Percentiles rank a stretch among this genome's conserved stretches.
These are phyloP conservation scores for Globisporangium barbulae DNA, from an alignment of 352 stramenopile species.

Conservation along the genomic window DNA sequence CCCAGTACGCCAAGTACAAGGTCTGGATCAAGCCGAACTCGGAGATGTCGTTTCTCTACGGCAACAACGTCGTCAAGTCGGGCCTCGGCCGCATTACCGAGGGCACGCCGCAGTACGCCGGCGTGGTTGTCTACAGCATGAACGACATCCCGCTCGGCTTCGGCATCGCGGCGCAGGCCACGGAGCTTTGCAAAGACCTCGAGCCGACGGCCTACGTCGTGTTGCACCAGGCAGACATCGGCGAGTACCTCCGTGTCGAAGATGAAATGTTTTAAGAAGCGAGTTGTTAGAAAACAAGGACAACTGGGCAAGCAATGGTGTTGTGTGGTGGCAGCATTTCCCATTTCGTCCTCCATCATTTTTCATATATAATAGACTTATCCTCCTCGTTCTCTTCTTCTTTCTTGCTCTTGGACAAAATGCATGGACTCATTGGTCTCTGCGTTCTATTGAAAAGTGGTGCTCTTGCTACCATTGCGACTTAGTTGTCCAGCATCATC, in stretches of 20 bases:
- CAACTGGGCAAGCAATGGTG: no score
- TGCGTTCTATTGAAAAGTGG: slow-evolving; percentile 20
- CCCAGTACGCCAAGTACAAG: slow-evolving; percentile 99
- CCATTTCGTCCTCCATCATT: slow-evolving; percentile 8
- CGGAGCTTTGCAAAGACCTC: slow-evolving; percentile 94
- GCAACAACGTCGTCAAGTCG: slow-evolving; percentile 99
- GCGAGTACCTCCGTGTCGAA: slow-evolving; percentile 98
- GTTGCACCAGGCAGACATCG: slow-evolving; percentile 98
- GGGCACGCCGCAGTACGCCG: slow-evolving; percentile 96
- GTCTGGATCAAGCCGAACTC: slow-evolving; percentile 99
- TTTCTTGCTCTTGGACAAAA: not conserved
- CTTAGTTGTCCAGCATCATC: slow-evolving; percentile 46
- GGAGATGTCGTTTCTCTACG: slow-evolving; percentile 99
- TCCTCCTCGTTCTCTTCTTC: slow-evolving; percentile 22
- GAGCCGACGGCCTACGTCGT: slow-evolving; percentile 97
- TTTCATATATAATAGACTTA: slow-evolving; percentile 64
- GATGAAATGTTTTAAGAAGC: slow-evolving; percentile 94
- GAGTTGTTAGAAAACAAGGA: not conserved
- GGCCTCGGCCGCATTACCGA: slow-evolving; percentile 98
- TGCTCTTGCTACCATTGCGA: not conserved
- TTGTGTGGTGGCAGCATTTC: not conserved
- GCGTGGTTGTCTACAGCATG: slow-evolving; percentile 98
- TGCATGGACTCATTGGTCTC: not conserved
- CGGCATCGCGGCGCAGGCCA: slow-evolving; percentile 95
- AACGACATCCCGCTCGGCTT: slow-evolving; percentile 98